These are phyloP conservation scores for Quercus lobata DNA, from an alignment of 331 rosid genomes.

Conservation along the genomic window DNA sequence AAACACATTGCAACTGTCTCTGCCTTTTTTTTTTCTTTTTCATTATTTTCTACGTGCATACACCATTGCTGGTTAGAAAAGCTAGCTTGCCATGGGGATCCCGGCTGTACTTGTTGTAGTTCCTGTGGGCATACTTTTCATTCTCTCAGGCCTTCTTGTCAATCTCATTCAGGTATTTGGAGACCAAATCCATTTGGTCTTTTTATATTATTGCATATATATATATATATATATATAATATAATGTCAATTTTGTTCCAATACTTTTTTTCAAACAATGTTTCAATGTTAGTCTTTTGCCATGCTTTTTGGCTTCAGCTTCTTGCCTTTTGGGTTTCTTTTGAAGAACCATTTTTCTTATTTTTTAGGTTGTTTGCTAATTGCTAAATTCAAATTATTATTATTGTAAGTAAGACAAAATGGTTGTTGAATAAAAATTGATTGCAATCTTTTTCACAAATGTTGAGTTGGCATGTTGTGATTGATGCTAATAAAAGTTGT, in stretches of 20 bases:
- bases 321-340: background rate
- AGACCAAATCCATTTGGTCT: background rate
- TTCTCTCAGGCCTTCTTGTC: slow-evolving; percentile 73
- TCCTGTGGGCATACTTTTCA: slow-evolving; percentile 69
- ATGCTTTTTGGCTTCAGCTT: background rate
- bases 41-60: background rate
- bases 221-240: background rate
- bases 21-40: background rate
- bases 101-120: slow-evolving; percentile 63
- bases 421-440: background rate
- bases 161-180: slow-evolving; percentile 63
- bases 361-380: background rate
- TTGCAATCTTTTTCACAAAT: background rate
- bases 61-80: slow-evolving; percentile 2
- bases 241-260: background rate
- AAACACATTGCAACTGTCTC: background rate
- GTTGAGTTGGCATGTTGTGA: no score
- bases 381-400: background rate
- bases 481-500: no score
- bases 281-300: background rate
- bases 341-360: background rate
- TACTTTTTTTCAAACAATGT: background rate
- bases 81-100: slow-evolving; percentile 51
- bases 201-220: background rate
- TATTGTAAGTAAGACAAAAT: background rate